Base-by-base conservation (phyloP, 768 basidiomycete genomes). In the Tricholoma furcatifolium region DNA sequence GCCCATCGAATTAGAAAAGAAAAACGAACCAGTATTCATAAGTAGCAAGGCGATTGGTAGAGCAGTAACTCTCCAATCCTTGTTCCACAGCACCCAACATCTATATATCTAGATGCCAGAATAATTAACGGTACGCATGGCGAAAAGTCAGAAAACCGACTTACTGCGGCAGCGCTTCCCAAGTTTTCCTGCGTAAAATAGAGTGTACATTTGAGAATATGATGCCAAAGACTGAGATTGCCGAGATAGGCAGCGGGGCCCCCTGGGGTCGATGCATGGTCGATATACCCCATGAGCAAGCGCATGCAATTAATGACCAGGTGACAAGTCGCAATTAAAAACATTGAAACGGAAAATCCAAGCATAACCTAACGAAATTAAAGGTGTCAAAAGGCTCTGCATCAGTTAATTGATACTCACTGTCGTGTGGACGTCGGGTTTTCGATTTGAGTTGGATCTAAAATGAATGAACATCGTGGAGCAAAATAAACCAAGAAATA, bases 111-210 rank as follows among this genome's bases (percentile, higher is more conserved):
- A 42, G 8, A 3, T 24, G 6, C 17, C 21, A 10, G 10, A 24
- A 10, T 31, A 6, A 39, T 44, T 3, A 36, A n/a, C 7, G 7
- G 27, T 27, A 27, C 27, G 7, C 12, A 14, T 7, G 11, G 8
- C 24, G 12, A 8, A 17, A 36, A 39, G 27, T 4, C 27, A 27
- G 27, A 27, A 7, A 9, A n/a, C n/a, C n/a, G 14, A 39, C 53
- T 3, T 38, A 54, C 47, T 9, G 47, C 47, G 6, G 53, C 53
- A 11, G 53, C 53, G 24, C 53, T 54, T 15, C 53, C 53, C 14
- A 54, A 24, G 24, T 54, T 54, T 18, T 54, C 53, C 39, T 54
- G 53, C 3, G 47, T 54, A 11, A 47, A 47, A 47, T 54, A 54
- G 2, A 54, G 47, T 9, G 53, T 54, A 30, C 49, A 47, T 24